A percentile compares a stretch with the other conserved stretches of the same genome.
phyloP scores from a whole-genome alignment of 306 rosid genomes.

The Quercus gilva region DNA sequence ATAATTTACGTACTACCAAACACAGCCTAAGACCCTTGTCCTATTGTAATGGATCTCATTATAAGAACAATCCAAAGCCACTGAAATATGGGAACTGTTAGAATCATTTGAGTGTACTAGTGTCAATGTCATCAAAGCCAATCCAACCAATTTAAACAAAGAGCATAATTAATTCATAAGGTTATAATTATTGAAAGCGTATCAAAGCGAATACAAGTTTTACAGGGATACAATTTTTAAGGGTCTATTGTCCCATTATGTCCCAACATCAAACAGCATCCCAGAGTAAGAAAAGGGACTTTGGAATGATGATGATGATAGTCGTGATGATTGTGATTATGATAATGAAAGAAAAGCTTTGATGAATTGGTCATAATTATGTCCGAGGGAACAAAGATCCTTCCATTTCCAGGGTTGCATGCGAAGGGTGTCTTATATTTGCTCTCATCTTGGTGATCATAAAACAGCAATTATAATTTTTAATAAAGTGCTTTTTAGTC shows the following conservation, averaged over 20 bases:
- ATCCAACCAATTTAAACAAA: too few species aligned
- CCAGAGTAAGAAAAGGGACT: conserved; percentile 46
- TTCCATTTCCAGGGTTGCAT: conserved; percentile 53
- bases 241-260: conserved; percentile 50
- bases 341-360: conserved; percentile 38
- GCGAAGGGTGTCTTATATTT: conserved; percentile 33
- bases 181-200: conserved; percentile 2
- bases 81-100: too few species aligned
- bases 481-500: neutral
- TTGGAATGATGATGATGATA: conserved; percentile 33
- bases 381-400: conserved; percentile 55
- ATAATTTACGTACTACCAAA: too few species aligned
- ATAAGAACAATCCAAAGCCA: too few species aligned
- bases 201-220: neutral
- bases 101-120: too few species aligned
- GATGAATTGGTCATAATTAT: conserved; percentile 53
- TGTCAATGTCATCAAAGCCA: too few species aligned
- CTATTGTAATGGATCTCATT: too few species aligned
- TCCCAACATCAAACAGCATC: conserved; percentile 53
- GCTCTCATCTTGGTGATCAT: conserved; percentile 21
- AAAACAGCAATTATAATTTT: conserved; percentile 30
- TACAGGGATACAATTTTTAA: conserved; percentile 29
- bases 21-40: too few species aligned
- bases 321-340: conserved; percentile 38
- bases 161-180: neutral